A percentile compares a stretch with the other conserved stretches of the same genome.
These are phyloP conservation scores for Phylloporus arenicola DNA, from an alignment of 768 basidiomycete genomes.

Conservation along the genomic window DNA sequence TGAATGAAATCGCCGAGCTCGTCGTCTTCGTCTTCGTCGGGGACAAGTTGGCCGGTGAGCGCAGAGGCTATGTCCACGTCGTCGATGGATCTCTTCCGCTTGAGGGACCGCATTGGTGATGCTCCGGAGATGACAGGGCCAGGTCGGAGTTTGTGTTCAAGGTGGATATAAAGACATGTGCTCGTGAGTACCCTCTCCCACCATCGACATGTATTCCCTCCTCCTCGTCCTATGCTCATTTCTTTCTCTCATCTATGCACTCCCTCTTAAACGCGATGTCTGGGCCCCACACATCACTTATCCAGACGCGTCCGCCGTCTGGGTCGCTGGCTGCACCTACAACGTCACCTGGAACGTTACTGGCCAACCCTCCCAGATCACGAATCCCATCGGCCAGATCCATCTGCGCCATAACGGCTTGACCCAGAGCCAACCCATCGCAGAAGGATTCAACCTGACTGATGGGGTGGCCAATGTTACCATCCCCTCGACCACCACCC, in stretches of 20 bases:
- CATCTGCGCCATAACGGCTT: slow-evolving; percentile 34
- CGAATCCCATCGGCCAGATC: slow-evolving; percentile 41
- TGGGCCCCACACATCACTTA: slow-evolving; percentile 40
- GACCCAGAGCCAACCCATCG: slow-evolving; percentile 32
- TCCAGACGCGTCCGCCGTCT: slow-evolving; percentile 34
- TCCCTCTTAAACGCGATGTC: slow-evolving; percentile 40
- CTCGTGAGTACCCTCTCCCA: slow-evolving; percentile 1
- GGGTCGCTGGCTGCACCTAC: slow-evolving; percentile 37
- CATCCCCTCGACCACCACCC: slow-evolving; percentile 33
- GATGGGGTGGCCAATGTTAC: slow-evolving; percentile 34
- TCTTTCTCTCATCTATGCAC: slow-evolving; percentile 25
- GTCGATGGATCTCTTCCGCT: slow-evolving; percentile 27
- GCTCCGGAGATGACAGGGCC: slow-evolving; percentile 11
- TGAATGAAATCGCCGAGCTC: slow-evolving; percentile 62
- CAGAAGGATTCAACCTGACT: slow-evolving; percentile 34
- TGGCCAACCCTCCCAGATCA: slow-evolving; percentile 40
- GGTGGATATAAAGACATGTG: slow-evolving; percentile 13
- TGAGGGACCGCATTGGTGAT: slow-evolving; percentile 26
- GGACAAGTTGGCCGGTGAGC: slow-evolving; percentile 36
- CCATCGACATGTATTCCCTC: slow-evolving; percentile 17
- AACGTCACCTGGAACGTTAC: slow-evolving; percentile 46
- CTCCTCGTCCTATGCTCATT: slow-evolving; percentile 16
- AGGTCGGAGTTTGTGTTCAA: neutral
- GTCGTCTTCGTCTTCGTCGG: slow-evolving; percentile 37
- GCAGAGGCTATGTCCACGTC: slow-evolving; percentile 59